Conservation (phyloP, 768 basidiomycete genomes). For the Mycena capillaripes region DNA sequence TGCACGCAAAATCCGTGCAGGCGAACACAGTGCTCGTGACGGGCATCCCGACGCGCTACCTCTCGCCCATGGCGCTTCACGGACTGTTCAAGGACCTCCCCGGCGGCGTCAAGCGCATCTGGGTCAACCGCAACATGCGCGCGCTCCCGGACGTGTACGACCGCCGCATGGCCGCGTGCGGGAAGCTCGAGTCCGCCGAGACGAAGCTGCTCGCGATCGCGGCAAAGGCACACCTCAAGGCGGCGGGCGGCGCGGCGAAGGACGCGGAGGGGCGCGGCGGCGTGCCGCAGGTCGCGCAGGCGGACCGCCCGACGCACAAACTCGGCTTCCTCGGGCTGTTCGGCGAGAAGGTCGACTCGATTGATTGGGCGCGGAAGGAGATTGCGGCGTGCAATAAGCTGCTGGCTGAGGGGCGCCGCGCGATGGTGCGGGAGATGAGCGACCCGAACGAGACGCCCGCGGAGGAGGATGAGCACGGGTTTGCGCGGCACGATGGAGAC, state of each 20-base stretch:
- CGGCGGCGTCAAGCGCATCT: slow-evolving; percentile 91
- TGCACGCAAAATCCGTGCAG: slow-evolving; percentile 83
- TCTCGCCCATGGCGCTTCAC: slow-evolving; percentile 76
- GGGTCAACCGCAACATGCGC: slow-evolving; percentile 93
- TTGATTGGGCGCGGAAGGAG: slow-evolving; percentile 89
- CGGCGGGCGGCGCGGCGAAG: slow-evolving; percentile 59
- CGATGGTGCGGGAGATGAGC: slow-evolving; percentile 44
- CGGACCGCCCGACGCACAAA: slow-evolving; percentile 85
- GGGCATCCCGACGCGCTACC: slow-evolving; percentile 85
- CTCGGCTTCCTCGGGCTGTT: slow-evolving; percentile 72
- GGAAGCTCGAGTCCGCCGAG: slow-evolving; percentile 90
- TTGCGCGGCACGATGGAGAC: slow-evolving; percentile 29
- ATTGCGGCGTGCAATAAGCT: slow-evolving; percentile 68
- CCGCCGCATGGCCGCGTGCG: slow-evolving; percentile 77
- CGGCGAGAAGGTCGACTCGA: slow-evolving; percentile 93
- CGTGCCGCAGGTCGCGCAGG: slow-evolving; percentile 66
- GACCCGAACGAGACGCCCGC: slow-evolving; percentile 34
- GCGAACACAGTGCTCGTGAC: slow-evolving; percentile 93
- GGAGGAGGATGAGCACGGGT: slow-evolving; percentile 26
- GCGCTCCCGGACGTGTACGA: slow-evolving; percentile 89
- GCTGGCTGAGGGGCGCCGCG: slow-evolving; percentile 65
- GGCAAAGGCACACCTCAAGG: slow-evolving; percentile 73
- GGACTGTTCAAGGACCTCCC: slow-evolving; percentile 87
- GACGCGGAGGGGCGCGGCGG: slow-evolving; percentile 39
- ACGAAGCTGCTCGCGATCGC: slow-evolving; percentile 83